phyloP scores from a whole-genome alignment of 2,329 filamentous ascomycete species.

The Coniochaeta ligniaria region DNA sequence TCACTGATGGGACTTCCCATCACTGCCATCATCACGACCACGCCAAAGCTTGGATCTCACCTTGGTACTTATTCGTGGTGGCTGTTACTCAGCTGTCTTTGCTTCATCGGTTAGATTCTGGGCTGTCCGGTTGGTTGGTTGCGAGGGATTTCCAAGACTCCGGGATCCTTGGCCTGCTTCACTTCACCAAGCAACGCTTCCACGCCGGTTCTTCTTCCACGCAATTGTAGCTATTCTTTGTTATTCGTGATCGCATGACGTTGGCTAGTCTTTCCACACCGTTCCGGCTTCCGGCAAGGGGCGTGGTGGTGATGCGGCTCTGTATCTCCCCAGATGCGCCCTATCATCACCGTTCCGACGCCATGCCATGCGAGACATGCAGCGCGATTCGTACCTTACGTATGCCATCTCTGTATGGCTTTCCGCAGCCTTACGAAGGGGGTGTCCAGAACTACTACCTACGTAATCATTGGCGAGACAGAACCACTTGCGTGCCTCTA shows the following conservation, averaged over 20 bases:
- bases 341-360: background rate
- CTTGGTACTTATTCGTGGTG: background rate
- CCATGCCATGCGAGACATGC: background rate
- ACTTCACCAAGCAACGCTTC: background rate
- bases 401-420: background rate
- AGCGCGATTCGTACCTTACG: background rate
- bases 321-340: background rate
- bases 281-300: background rate
- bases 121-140: background rate
- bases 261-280: background rate
- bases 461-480: background rate
- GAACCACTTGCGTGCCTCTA: too few species aligned
- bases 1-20: background rate
- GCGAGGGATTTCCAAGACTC: background rate
- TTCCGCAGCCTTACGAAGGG: background rate
- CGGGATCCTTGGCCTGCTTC: background rate
- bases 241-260: background rate
- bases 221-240: background rate
- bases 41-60: background rate
- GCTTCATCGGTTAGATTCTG: background rate
- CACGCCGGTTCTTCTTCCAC: background rate
- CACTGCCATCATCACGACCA: background rate
- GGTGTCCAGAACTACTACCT: too few species aligned
- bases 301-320: background rate
- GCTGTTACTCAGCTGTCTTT: background rate